Evolutionary conservation across 2,329 filamentous ascomycete genomes (phyloP).

Genomic region (Penicillium sp.): DNA sequence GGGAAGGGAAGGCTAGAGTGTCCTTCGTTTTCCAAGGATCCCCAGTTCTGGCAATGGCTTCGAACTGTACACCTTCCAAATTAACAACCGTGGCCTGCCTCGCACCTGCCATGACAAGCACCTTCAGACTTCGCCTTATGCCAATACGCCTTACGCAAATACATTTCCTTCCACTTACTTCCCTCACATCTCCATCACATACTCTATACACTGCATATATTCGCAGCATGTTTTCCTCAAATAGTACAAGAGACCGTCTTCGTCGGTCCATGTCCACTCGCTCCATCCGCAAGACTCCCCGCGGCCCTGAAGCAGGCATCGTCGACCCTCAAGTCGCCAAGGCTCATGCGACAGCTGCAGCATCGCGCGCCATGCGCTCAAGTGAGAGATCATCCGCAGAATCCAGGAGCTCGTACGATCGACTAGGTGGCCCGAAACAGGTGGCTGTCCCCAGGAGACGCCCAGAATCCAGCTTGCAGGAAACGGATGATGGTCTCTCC

Average conservation of each 20-base stretch:
- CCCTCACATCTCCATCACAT: conserved; percentile 13
- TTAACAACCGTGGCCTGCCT: not conserved
- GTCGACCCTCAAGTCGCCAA: conserved; percentile 14
- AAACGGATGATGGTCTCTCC: conserved; percentile 11
- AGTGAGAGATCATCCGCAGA: conserved; percentile 27
- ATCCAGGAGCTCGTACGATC: conserved; percentile 27
- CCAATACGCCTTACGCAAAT: not conserved
- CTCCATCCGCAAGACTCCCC: conserved; percentile 33
- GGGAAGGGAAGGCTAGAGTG: too few species aligned
- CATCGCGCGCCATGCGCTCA: conserved; percentile 42
- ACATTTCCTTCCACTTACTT: not conserved
- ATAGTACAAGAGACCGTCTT: conserved; percentile 29
- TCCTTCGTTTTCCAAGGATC: not conserved
- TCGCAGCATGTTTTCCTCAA: conserved; percentile 27
- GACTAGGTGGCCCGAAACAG: conserved; percentile 26
- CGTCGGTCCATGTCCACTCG: conserved; percentile 39
- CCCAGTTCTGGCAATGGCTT: not conserved
- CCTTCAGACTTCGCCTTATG: not conserved
- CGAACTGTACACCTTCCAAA: not conserved
- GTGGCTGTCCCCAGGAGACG: conserved; percentile 26
- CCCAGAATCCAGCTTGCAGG: conserved; percentile 15
- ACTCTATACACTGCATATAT: conserved; percentile 27
- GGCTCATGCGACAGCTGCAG: conserved; percentile 40
- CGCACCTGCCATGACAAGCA: not conserved
- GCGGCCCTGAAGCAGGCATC: conserved; percentile 6